Conservation (phyloP, 257 asterid genomes). For the Solanum chilense region DNA sequence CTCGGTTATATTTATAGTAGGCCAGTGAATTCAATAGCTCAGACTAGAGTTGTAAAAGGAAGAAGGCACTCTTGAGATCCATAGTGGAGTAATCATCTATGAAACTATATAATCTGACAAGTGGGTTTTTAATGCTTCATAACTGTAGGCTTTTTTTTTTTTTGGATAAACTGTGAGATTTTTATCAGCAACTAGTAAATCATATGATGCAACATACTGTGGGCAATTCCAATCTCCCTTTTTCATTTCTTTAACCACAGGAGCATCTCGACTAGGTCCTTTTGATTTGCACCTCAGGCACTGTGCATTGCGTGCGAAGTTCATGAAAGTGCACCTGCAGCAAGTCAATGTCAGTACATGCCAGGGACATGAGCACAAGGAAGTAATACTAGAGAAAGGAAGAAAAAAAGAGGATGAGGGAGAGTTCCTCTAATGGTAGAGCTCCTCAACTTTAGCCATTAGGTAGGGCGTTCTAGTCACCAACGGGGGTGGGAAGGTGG, state of each 20-base stretch:
- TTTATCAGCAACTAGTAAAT: not conserved
- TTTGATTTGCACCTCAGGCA: conserved; percentile 51
- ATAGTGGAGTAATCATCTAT: not conserved
- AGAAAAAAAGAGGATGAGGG: not conserved
- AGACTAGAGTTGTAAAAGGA: not conserved
- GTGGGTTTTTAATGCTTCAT: not conserved
- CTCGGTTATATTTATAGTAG: not conserved
- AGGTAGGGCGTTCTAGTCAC: not conserved
- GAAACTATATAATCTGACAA: not conserved
- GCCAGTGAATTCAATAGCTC: not conserved
- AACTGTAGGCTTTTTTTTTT: not conserved
- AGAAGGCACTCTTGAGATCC: not conserved
- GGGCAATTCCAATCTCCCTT: conserved; percentile 83
- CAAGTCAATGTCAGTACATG: conserved; percentile 2
- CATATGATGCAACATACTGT: conserved; percentile 29
- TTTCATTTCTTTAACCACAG: conserved; percentile 31
- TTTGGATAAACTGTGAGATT: not conserved
- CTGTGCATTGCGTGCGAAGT: conserved; percentile 52
- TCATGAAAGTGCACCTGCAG: conserved; percentile 78
- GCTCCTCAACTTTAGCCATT: not conserved
- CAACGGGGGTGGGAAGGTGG: not conserved
- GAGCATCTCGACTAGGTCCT: conserved; percentile 27
- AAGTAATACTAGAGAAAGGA: not conserved
- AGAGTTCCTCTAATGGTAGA: not conserved
- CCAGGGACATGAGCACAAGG: not conserved